phyloP scores from a whole-genome alignment of 768 basidiomycete species.

The Psilocybe azurescens region DNA sequence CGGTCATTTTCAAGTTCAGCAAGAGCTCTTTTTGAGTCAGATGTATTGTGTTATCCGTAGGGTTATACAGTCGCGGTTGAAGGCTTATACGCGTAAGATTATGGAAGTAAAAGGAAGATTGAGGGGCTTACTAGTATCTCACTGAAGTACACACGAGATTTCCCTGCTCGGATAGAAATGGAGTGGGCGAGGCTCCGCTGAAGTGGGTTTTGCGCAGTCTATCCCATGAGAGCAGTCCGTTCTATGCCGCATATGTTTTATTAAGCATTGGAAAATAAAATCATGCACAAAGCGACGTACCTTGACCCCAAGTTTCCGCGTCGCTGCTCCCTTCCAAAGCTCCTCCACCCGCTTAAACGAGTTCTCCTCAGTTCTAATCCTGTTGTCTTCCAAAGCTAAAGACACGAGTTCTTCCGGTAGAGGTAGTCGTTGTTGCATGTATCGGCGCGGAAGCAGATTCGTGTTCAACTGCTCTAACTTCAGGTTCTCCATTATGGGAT shows the following conservation, averaged over 20 bases:
- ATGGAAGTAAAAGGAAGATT: background rate
- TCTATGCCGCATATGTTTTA: slow-evolving; percentile 34
- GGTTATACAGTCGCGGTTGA: slow-evolving; percentile 48
- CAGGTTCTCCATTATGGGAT: slow-evolving; percentile 73
- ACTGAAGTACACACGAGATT: slow-evolving; percentile 55
- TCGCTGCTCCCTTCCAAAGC: slow-evolving; percentile 25
- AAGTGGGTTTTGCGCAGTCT: slow-evolving; percentile 43
- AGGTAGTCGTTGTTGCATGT: background rate
- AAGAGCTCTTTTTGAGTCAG: slow-evolving; percentile 55
- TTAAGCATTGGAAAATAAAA: background rate
- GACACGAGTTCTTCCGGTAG: slow-evolving; percentile 37
- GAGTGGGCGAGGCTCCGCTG: slow-evolving; percentile 39
- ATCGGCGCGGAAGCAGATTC: slow-evolving; percentile 18
- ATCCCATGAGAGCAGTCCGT: slow-evolving; percentile 69
- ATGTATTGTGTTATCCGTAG: slow-evolving; percentile 43
- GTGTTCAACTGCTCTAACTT: slow-evolving; percentile 32
- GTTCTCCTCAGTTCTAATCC: background rate
- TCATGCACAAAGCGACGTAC: slow-evolving; percentile 11
- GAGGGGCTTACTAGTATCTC: slow-evolving; percentile 58
- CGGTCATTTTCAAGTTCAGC: slow-evolving; percentile 55
- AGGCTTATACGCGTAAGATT: slow-evolving; percentile 41
- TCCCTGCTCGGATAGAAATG: slow-evolving; percentile 76
- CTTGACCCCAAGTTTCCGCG: slow-evolving; percentile 27
- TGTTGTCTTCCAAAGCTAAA: slow-evolving; percentile 21
- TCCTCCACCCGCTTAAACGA: slow-evolving; percentile 10